A percentile compares a stretch with the other conserved stretches of the same genome.
Evolutionary conservation across 805 yeast genomes (phyloP).

Genomic region (Blastobotrys attinorum): DNA sequence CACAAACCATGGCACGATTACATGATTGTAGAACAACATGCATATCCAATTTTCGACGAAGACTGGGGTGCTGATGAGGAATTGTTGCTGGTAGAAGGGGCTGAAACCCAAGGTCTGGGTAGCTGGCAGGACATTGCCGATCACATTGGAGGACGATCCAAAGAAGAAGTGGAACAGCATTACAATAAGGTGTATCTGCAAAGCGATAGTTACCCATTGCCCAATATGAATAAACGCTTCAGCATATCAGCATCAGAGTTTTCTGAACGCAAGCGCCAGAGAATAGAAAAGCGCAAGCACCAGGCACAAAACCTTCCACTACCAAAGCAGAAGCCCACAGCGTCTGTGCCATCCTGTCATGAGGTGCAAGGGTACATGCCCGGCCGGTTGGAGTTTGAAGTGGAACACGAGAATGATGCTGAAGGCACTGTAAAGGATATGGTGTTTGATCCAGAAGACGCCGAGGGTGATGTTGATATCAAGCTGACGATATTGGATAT

Average conservation of each 20-base stretch:
- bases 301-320: conserved; percentile 71
- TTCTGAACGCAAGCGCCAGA: conserved; percentile 51
- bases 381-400: conserved; percentile 93
- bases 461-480: conserved; percentile 78
- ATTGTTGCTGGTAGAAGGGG: conserved; percentile 76
- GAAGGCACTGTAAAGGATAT: conserved; percentile 90
- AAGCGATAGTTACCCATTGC: conserved; percentile 74
- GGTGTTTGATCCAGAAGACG: conserved; percentile 92
- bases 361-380: conserved; percentile 99
- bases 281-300: conserved; percentile 63
- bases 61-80: conserved; percentile 99
- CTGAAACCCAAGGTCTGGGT: conserved; percentile 86
- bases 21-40: conserved; percentile 84
- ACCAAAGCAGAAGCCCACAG: conserved; percentile 79
- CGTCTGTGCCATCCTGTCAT: conserved; percentile 93
- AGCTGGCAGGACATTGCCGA: conserved; percentile 98
- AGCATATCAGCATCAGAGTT: conserved; percentile 61
- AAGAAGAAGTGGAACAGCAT: conserved; percentile 86
- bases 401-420: conserved; percentile 94
- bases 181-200: conserved; percentile 65
- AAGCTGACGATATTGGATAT: conserved; percentile 82
- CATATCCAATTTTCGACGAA: conserved; percentile 81
- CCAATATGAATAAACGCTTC: conserved; percentile 72
- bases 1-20: conserved; percentile 96
- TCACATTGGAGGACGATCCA: conserved; percentile 84